Evolutionary conservation across 2,329 filamentous ascomycete genomes (phyloP), one percentile per base, ranked within the genome.

Genomic region (Colletotrichum gloeosporioides): DNA sequence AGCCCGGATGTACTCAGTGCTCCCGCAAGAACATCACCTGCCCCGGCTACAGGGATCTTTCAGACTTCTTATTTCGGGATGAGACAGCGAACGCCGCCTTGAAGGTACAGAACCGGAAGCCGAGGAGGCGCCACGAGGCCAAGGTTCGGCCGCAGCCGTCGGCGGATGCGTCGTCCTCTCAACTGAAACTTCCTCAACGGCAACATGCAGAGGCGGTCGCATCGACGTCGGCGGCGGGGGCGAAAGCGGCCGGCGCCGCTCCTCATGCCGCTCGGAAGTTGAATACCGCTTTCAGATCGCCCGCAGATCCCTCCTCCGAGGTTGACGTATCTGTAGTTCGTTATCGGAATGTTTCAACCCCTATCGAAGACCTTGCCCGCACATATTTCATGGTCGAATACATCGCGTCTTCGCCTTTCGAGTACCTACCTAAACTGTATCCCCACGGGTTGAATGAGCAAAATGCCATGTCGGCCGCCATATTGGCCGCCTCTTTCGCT

Each of bases 1-100:
- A 79, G 34, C 63, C 79, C 15, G 77, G 78, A 27, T 82, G 81
- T 66, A 77, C 80, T 22, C 81, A 82, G 67, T 82, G 81, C 75
- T 75, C 66, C n/a, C 80, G 81, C 39, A 82, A 82, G 66, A 77
- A 78, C 25, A 78, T 80, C 31, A 25, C 49, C 8, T 82, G 81
- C 31, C 74, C 78, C 3, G 81, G 80, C 29, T 82, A 82, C 62
- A 78, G 79, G 55, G 79, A 82, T 77, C 73, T 79, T 7, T 77
- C 71, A 0, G 77, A 77, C 4, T 71, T 82, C 39, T 79, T 80
- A 29, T 64, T 82, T 18, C 74, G 80, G 66, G 80, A 82, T 66
- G 81, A 82, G 77, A 82, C 81, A 7, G 66, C 66, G 22, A 77
- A 77, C 34, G 75, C 80, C 15, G 75, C 78, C 18, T 73, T 70